Base-by-base conservation (phyloP, 2,329 filamentous ascomycete genomes). In the Aspergillus amoenus region DNA sequence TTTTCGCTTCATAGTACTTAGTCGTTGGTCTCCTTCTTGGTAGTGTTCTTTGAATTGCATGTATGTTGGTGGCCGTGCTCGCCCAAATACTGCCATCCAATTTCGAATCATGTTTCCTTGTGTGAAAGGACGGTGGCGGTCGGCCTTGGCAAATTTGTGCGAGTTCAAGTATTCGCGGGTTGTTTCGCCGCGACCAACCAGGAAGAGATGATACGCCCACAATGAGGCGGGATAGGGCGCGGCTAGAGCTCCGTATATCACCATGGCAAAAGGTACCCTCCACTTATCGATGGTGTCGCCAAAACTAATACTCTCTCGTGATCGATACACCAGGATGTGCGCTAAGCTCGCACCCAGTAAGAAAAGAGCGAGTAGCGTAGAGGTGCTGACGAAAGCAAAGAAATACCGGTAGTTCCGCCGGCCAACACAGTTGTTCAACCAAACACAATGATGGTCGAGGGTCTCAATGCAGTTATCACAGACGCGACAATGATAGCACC, bases 391-490 rank as follows among this genome's bases (percentile, higher is more conserved):
- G 74, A 97, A 99, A 11, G 89, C 84, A 73, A 97, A 97, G 76
- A 99, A 99, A 75, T 93, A 97, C 62, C 94, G 91, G 77, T 99
- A 99, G 77, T 99, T 99, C 67, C 94, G 90, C 64, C 93, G 88
- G 43, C 94, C 94, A 49, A 99, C 89, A 67, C 94, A 99, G 73
- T 99, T 99, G 78, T 99, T 99, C 62, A 99, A 84, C 94, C 94
- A 99, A 15, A 97, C 93, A 69, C 94, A 99, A 76, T 99, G 94
- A 70, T 99, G 94, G 70, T 99, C 94, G 65, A 97, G 91, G 0
- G 92, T 96, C 75, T 99, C 94, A 59, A 99, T 85, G 73, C 94
- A 99, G 73, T 95, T 97, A 76, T 99, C 93, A 77, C 94, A 99
- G 27, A 96, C 84, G 56, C 94, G 90, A 76, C 94, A 99, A 77